Conservation (phyloP, 306 rosid species). For the Malus sylvestris region DNA sequence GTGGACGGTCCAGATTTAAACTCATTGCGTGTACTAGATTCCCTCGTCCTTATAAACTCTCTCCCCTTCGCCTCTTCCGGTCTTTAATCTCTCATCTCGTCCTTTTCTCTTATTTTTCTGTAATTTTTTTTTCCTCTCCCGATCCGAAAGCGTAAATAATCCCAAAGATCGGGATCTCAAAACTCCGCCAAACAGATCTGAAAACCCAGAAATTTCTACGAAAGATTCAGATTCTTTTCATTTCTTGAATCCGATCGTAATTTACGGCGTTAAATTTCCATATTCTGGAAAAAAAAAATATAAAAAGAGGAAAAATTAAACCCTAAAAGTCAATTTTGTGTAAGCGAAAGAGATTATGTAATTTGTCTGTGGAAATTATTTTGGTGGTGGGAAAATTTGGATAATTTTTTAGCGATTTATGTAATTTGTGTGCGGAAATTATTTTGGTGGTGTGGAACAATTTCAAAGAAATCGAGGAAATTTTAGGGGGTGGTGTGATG, state of each 20-base stretch:
- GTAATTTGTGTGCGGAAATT: no score
- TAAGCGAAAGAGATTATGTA: background rate
- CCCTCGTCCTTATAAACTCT: constrained; percentile 8
- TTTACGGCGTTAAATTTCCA: background rate
- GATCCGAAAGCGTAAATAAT: background rate
- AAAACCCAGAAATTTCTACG: background rate
- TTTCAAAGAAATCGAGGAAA: constrained; percentile 22
- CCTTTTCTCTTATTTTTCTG: background rate
- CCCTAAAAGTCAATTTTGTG: constrained; percentile 13
- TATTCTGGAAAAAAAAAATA: constrained; percentile 10
- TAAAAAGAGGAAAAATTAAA: constrained; percentile 5
- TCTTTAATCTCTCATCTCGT: background rate
- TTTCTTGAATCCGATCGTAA: background rate
- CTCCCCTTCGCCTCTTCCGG: background rate
- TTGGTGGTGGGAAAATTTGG: background rate
- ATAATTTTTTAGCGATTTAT: constrained; percentile 18
- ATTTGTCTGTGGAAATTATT: background rate
- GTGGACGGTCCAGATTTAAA: constrained; percentile 68
- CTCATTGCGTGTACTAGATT: constrained; percentile 20
- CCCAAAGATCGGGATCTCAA: background rate
- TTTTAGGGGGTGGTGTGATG: constrained; percentile 31
- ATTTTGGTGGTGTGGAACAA: background rate
- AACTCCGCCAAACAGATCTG: constrained; percentile 15
- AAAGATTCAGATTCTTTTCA: background rate
- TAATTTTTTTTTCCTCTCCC: background rate